These are phyloP conservation scores for Aureobasidium sp. DNA, from an alignment of 2,329 filamentous ascomycete genomes.

Conservation along the genomic window DNA sequence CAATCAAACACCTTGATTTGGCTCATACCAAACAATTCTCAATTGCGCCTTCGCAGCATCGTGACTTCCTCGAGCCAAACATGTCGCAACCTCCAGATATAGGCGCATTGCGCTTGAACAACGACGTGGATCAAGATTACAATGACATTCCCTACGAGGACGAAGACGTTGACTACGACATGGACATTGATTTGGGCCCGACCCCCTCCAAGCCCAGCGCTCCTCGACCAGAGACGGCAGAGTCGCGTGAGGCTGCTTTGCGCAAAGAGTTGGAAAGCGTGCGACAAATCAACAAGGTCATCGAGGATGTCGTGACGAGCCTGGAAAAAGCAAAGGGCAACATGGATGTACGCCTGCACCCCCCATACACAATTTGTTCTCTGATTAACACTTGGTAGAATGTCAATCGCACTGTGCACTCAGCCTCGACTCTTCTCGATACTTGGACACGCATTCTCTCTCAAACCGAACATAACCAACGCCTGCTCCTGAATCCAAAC, in stretches of 20 bases:
- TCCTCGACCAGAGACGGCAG: conserved; percentile 46
- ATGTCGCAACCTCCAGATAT: conserved; percentile 25
- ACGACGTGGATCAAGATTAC: conserved; percentile 48
- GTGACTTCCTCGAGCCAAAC: neutral
- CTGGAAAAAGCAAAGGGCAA: conserved; percentile 65
- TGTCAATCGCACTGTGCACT: conserved; percentile 75
- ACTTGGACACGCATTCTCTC: conserved; percentile 95
- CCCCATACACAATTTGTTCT: neutral
- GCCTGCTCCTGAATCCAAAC: conserved; percentile 74
- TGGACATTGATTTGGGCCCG: conserved; percentile 6
- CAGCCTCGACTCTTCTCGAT: conserved; percentile 81
- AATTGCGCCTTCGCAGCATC: neutral
- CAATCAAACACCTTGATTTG: conserved; percentile 8
- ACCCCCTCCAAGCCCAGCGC: conserved; percentile 3
- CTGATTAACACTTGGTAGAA: conserved; percentile 44
- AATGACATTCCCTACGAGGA: conserved; percentile 22
- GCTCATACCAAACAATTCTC: neutral
- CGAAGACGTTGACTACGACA: conserved; percentile 8
- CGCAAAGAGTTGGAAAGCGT: conserved; percentile 75
- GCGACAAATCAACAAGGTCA: conserved; percentile 75
- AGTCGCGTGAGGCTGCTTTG: conserved; percentile 64
- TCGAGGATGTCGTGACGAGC: conserved; percentile 68
- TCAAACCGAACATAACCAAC: conserved; percentile 95
- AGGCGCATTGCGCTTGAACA: conserved; percentile 38
- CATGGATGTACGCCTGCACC: conserved; percentile 55